Conservation (phyloP, 331 rosid genomes). For the Saraca asoca region DNA sequence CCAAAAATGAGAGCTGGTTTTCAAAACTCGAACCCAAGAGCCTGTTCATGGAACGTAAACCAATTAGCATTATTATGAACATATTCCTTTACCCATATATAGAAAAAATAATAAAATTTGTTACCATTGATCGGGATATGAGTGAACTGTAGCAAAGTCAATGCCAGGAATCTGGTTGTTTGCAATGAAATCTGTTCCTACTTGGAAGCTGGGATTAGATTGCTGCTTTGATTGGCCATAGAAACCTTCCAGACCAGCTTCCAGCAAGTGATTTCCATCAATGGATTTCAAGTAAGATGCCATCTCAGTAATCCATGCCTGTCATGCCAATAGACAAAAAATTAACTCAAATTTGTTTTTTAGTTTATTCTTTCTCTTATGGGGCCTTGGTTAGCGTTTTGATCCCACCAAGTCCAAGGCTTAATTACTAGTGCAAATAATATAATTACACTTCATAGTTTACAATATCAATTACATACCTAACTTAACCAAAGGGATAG, state of each 20-base stretch:
- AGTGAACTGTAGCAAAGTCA: not conserved
- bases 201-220: not conserved
- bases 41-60: constrained; percentile 49
- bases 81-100: too few relatives aligned
- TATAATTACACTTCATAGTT: not conserved
- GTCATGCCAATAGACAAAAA: constrained; percentile 2
- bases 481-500: not conserved
- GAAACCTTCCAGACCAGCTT: not conserved
- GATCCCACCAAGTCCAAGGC: not conserved
- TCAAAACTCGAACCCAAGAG: constrained; percentile 55
- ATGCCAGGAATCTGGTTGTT: not conserved
- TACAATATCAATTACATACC: constrained; percentile 3
- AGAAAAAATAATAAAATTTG: too few relatives aligned
- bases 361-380: too few relatives aligned
- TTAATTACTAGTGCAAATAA: not conserved
- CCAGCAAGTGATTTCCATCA: not conserved
- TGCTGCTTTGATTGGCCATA: not conserved
- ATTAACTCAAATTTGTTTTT: not conserved
- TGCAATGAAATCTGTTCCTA: constrained; percentile 3
- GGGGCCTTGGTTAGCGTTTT: too few relatives aligned
- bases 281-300: constrained; percentile 48
- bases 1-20: constrained; percentile 63
- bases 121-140: not conserved
- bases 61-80: constrained; percentile 5
- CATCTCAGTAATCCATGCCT: constrained; percentile 95